Percentiles rank a stretch among this genome's conserved stretches.
phyloP scores from a whole-genome alignment of 2,329 filamentous ascomycete genomes.

The Penicillium sp. region DNA sequence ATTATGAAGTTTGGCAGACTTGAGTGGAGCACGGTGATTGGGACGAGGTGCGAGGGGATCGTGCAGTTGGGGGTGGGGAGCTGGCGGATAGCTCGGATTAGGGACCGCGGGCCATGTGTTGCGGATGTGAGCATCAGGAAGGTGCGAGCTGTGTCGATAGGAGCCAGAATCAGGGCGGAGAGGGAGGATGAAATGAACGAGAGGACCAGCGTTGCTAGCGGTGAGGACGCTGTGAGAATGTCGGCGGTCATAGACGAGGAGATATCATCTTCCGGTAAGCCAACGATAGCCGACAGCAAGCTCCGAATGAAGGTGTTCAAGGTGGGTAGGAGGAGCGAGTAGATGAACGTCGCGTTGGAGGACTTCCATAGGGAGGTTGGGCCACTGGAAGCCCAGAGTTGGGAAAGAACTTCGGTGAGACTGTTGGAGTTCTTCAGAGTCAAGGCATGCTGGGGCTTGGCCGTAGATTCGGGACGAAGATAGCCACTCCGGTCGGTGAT shows the following conservation, averaged over 20 bases:
- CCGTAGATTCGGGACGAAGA: slow-evolving; percentile 41
- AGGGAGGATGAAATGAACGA: slow-evolving; percentile 64
- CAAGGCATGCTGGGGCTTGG: slow-evolving; percentile 61
- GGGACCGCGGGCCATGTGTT: slow-evolving; percentile 72
- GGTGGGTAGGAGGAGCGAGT: slow-evolving; percentile 80
- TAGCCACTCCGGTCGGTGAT: slow-evolving; percentile 50
- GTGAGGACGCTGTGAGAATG: slow-evolving; percentile 77
- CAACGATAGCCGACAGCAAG: slow-evolving; percentile 84
- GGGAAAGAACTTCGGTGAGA: slow-evolving; percentile 79
- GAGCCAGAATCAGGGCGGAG: slow-evolving; percentile 79
- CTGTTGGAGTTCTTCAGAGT: slow-evolving; percentile 74
- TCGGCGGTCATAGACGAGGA: slow-evolving; percentile 62
- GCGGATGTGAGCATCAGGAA: slow-evolving; percentile 80
- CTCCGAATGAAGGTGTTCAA: slow-evolving; percentile 91
- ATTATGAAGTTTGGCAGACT: slow-evolving; percentile 80
- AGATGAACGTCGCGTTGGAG: slow-evolving; percentile 89
- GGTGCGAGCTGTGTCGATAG: slow-evolving; percentile 87
- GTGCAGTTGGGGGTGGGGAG: slow-evolving; percentile 72
- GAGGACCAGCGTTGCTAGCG: slow-evolving; percentile 77
- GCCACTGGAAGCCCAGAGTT: slow-evolving; percentile 86
- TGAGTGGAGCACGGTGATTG: slow-evolving; percentile 85
- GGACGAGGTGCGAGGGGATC: slow-evolving; percentile 68
- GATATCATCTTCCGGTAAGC: slow-evolving; percentile 75
- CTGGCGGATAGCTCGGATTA: slow-evolving; percentile 73
- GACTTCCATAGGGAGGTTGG: slow-evolving; percentile 93